These are phyloP conservation scores for Pythium sp. DNA, from an alignment of 352 stramenopile genomes.

Conservation along the genomic window DNA sequence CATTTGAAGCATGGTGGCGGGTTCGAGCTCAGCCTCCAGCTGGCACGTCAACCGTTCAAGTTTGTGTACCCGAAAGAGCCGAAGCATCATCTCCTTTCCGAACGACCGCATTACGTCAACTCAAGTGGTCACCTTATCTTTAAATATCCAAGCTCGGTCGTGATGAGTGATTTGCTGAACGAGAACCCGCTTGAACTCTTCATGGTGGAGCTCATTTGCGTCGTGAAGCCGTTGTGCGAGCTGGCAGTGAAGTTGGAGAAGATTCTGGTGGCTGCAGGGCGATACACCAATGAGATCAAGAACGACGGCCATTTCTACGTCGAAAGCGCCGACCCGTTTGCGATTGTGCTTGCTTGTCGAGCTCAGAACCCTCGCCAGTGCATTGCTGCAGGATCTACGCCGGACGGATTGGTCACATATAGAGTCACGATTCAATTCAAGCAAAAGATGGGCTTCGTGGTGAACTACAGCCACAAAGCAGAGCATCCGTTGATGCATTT, in stretches of 20 bases:
- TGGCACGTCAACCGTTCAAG: conserved; percentile 58
- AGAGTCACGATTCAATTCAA: conserved; percentile 84
- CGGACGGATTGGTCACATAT: conserved; percentile 74
- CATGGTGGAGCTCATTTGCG: conserved; percentile 86
- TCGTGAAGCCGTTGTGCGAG: conserved; percentile 83
- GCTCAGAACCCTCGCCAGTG: conserved; percentile 69
- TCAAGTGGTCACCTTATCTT: conserved; percentile 74
- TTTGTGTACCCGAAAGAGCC: conserved; percentile 65
- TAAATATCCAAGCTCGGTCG: conserved; percentile 66
- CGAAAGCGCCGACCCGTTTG: conserved; percentile 80
- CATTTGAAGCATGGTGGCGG: conserved; percentile 74
- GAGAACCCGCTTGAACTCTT: conserved; percentile 86
- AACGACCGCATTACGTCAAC: conserved; percentile 75
- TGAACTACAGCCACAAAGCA: conserved; percentile 86
- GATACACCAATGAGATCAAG: conserved; percentile 76
- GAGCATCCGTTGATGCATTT: conserved; percentile 86
- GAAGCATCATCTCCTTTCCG: conserved; percentile 55
- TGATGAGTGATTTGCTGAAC: conserved; percentile 67
- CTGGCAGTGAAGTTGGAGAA: conserved; percentile 79
- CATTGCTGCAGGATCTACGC: conserved; percentile 66
- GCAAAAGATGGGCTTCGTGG: conserved; percentile 85
- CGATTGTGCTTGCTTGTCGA: conserved; percentile 72
- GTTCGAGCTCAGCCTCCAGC: conserved; percentile 76
- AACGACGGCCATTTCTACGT: conserved; percentile 81
- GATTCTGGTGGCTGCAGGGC: conserved; percentile 54